Evolutionary conservation across 495 filamentous ascomycete species (phyloP), one percentile per base, ranked within the genome.

Genomic region (Podospora sp.): DNA sequence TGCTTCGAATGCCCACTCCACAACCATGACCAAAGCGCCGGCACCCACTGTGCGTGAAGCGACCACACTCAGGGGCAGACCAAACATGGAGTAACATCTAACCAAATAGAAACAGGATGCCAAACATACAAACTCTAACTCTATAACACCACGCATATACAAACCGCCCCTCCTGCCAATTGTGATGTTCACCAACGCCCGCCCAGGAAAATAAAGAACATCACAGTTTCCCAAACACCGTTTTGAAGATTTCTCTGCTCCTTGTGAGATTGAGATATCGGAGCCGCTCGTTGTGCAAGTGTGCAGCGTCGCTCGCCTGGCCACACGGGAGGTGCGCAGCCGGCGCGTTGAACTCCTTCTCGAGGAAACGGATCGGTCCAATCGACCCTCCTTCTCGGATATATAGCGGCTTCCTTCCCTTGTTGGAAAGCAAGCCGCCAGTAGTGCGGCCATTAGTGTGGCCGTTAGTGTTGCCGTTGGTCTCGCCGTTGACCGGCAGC

Each of bases 351-450:
- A 98, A 98, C 72, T 96, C 93, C 79, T 96, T 95, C 76, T 99
- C 95, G 56, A 99, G 76, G 76, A 98, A 98, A 11, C 95, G 82
- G 65, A 97, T 97, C 0, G 91, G 89, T 0, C 96, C 94, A 69
- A 99, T 98, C 0, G 90, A 94, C 3, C 95, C 95, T 2, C 95
- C 95, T 79, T 99, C 95, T 12, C 95, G 87, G 72, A 99, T 99
- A 76, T 96, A 99, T 22, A 99, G 84, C 53, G 90, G 90, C 61
- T 84, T 86, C 7, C 79, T 67, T 8, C 74, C 74, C 71, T 79
- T 83, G 12, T 72, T 59, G 1, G 26, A 56, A 16, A 59, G 36
- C 12, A 18, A 26, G 64, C 69, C 69, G 12, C 63, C 69, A 14
- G 62, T 68, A 49, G 70, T 66, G 11, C 16, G 21, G 14, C 27